Evolutionary conservation across 2,329 filamentous ascomycete species (phyloP).

Genomic region (Spiromastix sp.): DNA sequence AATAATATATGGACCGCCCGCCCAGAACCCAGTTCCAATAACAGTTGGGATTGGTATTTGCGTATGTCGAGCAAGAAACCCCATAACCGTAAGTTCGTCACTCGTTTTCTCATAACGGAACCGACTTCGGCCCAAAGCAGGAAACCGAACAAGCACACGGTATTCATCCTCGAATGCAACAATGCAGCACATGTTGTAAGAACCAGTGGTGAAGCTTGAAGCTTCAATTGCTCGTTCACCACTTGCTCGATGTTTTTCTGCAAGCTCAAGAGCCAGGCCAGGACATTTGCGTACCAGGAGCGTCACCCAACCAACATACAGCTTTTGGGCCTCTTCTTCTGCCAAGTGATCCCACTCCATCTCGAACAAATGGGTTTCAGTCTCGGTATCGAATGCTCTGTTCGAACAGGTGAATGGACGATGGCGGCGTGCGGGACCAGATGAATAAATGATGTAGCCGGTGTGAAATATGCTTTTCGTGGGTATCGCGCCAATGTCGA

Average conservation of each 20-base stretch:
- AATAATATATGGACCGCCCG: slow-evolving; percentile 18
- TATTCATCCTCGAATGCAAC: slow-evolving; percentile 11
- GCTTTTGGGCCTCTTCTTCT: too few species aligned
- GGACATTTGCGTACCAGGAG: too few species aligned
- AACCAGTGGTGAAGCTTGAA: background rate
- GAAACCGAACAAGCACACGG: slow-evolving; percentile 12
- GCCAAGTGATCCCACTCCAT: too few species aligned
- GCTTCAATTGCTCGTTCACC: background rate
- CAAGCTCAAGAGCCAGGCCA: background rate
- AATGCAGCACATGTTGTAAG: slow-evolving; percentile 14
- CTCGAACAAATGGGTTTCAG: too few species aligned
- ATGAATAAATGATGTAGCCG: too few species aligned
- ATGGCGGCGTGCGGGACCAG: too few species aligned
- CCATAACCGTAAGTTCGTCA: slow-evolving; percentile 11
- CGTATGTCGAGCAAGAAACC: slow-evolving; percentile 16
- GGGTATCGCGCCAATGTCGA: too few species aligned
- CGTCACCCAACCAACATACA: too few species aligned
- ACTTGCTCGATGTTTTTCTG: background rate
- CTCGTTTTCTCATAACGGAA: slow-evolving; percentile 11
- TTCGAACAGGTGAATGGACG: too few species aligned
- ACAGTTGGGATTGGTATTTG: slow-evolving; percentile 17
- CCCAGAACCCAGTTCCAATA: slow-evolving; percentile 14
- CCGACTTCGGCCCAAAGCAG: slow-evolving; percentile 8
- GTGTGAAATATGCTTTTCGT: too few species aligned
- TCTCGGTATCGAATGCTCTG: too few species aligned